These are phyloP conservation scores for Miscanthus lutarioriparius DNA, from an alignment of 176 grass and related monocot species.

Conservation along the genomic window DNA sequence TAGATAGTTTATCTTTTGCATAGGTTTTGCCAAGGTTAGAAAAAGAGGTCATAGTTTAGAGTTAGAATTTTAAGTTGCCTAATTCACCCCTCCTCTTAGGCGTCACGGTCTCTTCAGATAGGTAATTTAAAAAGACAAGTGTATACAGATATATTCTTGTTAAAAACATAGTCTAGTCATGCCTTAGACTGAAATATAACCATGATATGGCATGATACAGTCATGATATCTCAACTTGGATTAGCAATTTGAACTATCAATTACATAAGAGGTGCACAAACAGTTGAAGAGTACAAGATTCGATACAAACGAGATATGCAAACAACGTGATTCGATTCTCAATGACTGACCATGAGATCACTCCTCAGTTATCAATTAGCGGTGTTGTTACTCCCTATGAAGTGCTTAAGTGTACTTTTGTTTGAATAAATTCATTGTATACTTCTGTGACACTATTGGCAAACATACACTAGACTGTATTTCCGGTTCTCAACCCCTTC, in stretches of 20 bases:
- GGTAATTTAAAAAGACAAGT: background rate
- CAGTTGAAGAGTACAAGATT: background rate
- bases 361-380: background rate
- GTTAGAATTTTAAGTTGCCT: no score
- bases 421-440: background rate
- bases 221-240: conserved; percentile 1
- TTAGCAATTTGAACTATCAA: background rate
- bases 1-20: no score
- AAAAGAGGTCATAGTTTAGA: no score
- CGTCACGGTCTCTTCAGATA: no score
- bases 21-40: no score
- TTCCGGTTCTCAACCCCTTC: no score
- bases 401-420: background rate
- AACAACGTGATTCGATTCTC: background rate
- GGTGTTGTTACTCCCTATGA: background rate
- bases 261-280: background rate
- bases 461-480: no score
- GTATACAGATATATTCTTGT: background rate
- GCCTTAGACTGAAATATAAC: background rate
- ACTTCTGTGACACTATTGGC: background rate
- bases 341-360: background rate
- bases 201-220: background rate
- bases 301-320: background rate
- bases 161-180: background rate
- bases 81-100: no score